Conservation (phyloP, 495 filamentous ascomycete species). For the Tuber indicum region DNA sequence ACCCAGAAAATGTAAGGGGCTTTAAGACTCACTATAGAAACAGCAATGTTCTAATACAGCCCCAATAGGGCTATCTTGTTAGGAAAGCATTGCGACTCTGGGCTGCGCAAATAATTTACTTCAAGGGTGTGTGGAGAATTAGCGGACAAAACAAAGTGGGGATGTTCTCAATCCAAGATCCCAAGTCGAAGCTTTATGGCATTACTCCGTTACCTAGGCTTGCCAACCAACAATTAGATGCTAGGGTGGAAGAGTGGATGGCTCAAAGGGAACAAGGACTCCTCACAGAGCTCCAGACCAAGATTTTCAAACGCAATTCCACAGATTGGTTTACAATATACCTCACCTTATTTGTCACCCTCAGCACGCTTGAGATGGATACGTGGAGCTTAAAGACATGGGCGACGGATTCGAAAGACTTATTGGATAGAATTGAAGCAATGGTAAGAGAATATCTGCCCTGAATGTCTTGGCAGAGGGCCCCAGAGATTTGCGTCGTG, state of each 20-base stretch:
- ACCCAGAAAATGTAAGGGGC: constrained; percentile 23
- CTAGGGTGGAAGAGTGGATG: constrained; percentile 31
- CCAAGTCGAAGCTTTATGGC: constrained; percentile 27
- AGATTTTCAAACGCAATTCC: constrained; percentile 36
- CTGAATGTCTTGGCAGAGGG: background rate
- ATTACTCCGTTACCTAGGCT: constrained; percentile 35
- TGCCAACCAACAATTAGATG: constrained; percentile 39
- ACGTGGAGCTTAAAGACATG: constrained; percentile 38
- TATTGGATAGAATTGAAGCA: constrained; percentile 24
- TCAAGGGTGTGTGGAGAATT: constrained; percentile 38
- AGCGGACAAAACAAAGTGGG: constrained; percentile 25
- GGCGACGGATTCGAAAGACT: constrained; percentile 17
- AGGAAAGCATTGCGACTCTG: constrained; percentile 38
- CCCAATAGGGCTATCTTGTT: constrained; percentile 24
- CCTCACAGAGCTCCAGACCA: constrained; percentile 33
- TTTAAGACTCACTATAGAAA: background rate
- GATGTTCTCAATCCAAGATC: constrained; percentile 33
- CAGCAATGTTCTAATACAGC: background rate
- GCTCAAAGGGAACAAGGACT: constrained; percentile 35
- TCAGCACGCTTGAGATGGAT: constrained; percentile 36
- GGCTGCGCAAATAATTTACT: constrained; percentile 40
- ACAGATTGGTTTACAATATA: constrained; percentile 42
- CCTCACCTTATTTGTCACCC: constrained; percentile 31
- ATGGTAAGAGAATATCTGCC: constrained; percentile 20
- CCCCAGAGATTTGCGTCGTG: background rate